Evolutionary conservation across 345 rosid genomes (phyloP).

Genomic region (Nasturtium officinale): DNA sequence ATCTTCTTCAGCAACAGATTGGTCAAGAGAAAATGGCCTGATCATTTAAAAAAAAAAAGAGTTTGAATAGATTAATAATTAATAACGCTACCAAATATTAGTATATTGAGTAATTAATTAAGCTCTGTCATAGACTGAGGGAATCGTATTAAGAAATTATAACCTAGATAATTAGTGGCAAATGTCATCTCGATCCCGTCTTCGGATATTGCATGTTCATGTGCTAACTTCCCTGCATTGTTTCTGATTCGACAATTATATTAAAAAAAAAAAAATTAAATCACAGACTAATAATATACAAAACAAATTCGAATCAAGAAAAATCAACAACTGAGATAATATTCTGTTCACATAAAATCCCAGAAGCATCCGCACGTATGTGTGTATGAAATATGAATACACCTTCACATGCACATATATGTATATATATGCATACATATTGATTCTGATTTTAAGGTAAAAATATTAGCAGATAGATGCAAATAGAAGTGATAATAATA

Average conservation of each 20-base stretch:
- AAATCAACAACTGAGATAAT: conserved; percentile 4
- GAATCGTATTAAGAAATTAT: conserved; percentile 26
- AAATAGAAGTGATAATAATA: background rate
- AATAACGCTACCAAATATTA: background rate
- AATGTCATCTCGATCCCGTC: conserved; percentile 99
- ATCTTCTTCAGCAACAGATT: conserved; percentile 66
- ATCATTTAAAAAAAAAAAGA: background rate
- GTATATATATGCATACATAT: too few relatives aligned
- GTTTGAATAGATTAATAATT: background rate
- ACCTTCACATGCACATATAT: conserved; percentile 29
- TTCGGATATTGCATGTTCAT: conserved; percentile 86
- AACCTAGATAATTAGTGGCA: conserved; percentile 95
- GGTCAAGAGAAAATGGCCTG: conserved; percentile 90
- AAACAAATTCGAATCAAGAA: background rate
- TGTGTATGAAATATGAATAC: background rate
- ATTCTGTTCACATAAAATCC: conserved; percentile 23
- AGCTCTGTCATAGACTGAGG: conserved; percentile 29
- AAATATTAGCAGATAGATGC: background rate
- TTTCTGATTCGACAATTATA: conserved; percentile 55
- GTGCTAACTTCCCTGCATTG: conserved; percentile 90
- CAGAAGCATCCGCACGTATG: conserved; percentile 9
- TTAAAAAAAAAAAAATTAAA: background rate
- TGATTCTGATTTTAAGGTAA: background rate
- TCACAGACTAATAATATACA: background rate
- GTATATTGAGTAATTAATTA: conserved; percentile 21